Evolutionary conservation across 2,329 filamentous ascomycete genomes (phyloP).

Genomic region (Penicillium sp.): DNA sequence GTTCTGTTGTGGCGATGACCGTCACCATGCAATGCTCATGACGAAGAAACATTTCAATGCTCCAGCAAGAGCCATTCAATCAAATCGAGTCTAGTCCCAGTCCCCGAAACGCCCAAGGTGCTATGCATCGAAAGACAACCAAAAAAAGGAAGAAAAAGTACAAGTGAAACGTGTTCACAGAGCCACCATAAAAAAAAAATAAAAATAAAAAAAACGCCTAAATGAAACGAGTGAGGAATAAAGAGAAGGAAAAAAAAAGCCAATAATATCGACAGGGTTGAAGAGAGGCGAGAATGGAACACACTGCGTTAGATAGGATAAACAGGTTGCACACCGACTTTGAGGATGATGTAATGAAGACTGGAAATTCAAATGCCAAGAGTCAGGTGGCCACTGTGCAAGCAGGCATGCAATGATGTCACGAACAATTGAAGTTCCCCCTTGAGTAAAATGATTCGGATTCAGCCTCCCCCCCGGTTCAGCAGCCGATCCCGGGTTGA

Average conservation of each 20-base stretch:
- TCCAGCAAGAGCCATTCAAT: conserved; percentile 33
- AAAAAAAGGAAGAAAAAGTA: conserved; percentile 22
- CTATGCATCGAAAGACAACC: conserved; percentile 39
- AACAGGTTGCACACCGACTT: conserved; percentile 16
- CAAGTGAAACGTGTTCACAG: conserved; percentile 22
- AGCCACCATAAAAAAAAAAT: conserved; percentile 13
- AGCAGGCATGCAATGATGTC: conserved; percentile 34
- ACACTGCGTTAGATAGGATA: conserved; percentile 5
- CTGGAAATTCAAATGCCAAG: conserved; percentile 21
- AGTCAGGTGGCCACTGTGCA: conserved; percentile 25
- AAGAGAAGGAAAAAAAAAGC: conserved; percentile 11
- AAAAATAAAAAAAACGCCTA: conserved; percentile 15
- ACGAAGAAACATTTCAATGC: conserved; percentile 36
- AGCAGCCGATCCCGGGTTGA: conserved; percentile 8
- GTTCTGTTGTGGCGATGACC: conserved; percentile 33
- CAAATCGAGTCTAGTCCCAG: conserved; percentile 39
- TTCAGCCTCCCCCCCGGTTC: conserved; percentile 9
- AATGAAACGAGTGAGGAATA: conserved; percentile 7
- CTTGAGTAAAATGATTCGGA: conserved; percentile 19
- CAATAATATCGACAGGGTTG: conserved; percentile 19
- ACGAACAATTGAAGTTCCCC: conserved; percentile 20
- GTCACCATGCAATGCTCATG: conserved; percentile 28
- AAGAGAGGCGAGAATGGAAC: conserved; percentile 11
- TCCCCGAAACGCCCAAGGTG: conserved; percentile 39
- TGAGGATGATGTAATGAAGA: conserved; percentile 16